Base-by-base conservation (phyloP, 2,329 filamentous ascomycete species). In the Didymosphaeria variabile region DNA sequence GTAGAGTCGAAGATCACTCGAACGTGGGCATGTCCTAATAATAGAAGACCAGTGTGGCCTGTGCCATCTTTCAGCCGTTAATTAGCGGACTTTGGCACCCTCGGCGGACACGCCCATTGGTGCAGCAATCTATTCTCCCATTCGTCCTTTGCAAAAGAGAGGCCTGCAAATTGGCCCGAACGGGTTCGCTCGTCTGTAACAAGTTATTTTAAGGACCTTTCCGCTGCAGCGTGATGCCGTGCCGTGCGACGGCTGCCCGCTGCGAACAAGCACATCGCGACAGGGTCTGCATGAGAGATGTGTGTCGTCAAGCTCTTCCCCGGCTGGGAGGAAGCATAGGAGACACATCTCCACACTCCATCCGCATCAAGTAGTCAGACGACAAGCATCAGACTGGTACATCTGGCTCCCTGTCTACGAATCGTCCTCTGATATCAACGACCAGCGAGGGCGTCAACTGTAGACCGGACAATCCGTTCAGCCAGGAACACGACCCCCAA, bases 171-270 rank as follows among this genome's bases (percentile, higher is more conserved):
- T 42, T 42, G 19, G 19, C 47, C 31, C 2, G 13, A 59, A 29
- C 42, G 9, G 67, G 60, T 60, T 55, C 40, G 53, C 19, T 12
- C 19, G 29, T 55, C 53, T 55, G 53, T 45, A 55, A 55, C 58
- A 58, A 63, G 69, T 66, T 74, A 74, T 72, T 74, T 74, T 72
- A 69, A 69, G 72, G 71, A 66, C 65, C 67, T 50, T 42, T 57
- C 46, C 21, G 38, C 60, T 53, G 56, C 59, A 47, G 21, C 49
- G 49, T 52, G 57, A 54, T 58, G 57, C 49, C 49, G 56, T 53
- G n/a, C 42, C 44, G 54, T 58, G 34, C 46, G 47, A 52, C 49
- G 47, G 36, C 56, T 42, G 50, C 50, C 34, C 50, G 50, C 40
- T 54, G 54, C 58, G 32, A 34, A 51, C 23, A 55, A 57, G 53